Conservation (phyloP, 805 yeast genomes). For the Tetrapisispora namnaoensis region DNA sequence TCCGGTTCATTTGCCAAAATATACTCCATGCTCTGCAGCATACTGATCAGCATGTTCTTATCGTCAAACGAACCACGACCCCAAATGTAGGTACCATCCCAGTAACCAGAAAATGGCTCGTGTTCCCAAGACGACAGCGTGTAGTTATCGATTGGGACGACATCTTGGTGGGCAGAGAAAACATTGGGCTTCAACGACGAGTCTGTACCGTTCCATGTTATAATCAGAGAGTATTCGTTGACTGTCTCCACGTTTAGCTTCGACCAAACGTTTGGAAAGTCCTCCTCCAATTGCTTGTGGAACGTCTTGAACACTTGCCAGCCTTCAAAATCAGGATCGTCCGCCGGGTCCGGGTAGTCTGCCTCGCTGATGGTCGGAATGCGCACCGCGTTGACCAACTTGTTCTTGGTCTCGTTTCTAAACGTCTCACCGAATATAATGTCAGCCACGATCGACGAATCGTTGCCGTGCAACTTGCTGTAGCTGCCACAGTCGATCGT, state of each 20-base stretch:
- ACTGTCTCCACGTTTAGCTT: conserved; percentile 42
- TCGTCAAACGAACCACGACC: conserved; percentile 78
- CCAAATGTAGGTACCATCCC: conserved; percentile 53
- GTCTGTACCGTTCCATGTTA: conserved; percentile 54
- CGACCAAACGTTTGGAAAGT: conserved; percentile 48
- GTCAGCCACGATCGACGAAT: not conserved
- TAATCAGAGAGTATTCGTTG: conserved; percentile 56
- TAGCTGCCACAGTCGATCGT: not conserved
- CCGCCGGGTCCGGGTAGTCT: conserved; percentile 29
- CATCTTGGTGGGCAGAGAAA: conserved; percentile 76
- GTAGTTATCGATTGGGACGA: conserved; percentile 64
- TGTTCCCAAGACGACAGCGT: conserved; percentile 53
- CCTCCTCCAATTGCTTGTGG: conserved; percentile 42
- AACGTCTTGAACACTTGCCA: conserved; percentile 42
- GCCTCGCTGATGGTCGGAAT: conserved; percentile 60
- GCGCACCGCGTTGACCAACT: conserved; percentile 48
- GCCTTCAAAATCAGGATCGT: conserved; percentile 14
- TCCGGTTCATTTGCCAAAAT: conserved; percentile 40
- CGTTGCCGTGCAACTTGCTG: not conserved
- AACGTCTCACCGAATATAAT: not conserved
- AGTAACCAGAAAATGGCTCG: conserved; percentile 58
- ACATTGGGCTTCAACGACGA: conserved; percentile 49
- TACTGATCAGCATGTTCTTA: conserved; percentile 56
- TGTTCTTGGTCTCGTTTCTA: conserved; percentile 30
- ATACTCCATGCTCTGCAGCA: conserved; percentile 56